Evolutionary conservation across 1,139 yeast species (phyloP).

Genomic region (Komagataea norvegica): DNA sequence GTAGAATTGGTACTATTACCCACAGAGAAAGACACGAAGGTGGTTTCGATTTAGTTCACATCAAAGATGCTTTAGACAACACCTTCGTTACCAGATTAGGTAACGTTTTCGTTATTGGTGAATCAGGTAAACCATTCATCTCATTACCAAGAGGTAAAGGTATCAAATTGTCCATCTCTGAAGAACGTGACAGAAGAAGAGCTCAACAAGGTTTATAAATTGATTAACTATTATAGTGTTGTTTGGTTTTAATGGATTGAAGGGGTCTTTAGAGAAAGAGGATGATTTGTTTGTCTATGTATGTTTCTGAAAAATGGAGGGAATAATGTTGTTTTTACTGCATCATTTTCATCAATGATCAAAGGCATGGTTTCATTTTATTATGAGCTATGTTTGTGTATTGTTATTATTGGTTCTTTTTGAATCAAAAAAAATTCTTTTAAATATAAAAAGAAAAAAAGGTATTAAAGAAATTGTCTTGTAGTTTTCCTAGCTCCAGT

Average conservation of each 20-base stretch:
- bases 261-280: slow-evolving; percentile 33
- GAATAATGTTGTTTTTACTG: slow-evolving; percentile 67
- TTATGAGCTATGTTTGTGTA: slow-evolving; percentile 18
- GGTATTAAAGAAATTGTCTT: background rate
- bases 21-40: slow-evolving; percentile 99
- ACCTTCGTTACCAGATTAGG: slow-evolving; percentile 96
- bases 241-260: slow-evolving; percentile 11
- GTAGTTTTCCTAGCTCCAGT: slow-evolving; percentile 37
- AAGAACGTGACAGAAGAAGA: slow-evolving; percentile 99
- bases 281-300: background rate
- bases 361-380: slow-evolving; percentile 72
- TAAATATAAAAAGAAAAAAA: slow-evolving; percentile 10
- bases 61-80: slow-evolving; percentile 96
- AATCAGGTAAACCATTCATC: slow-evolving; percentile 95
- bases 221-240: slow-evolving; percentile 5
- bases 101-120: slow-evolving; percentile 97
- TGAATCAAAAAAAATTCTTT: slow-evolving; percentile 69
- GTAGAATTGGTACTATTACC: slow-evolving; percentile 96
- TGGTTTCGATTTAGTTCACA: slow-evolving; percentile 98
- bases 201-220: slow-evolving; percentile 44
- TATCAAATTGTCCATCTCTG: slow-evolving; percentile 95
- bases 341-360: slow-evolving; percentile 94
- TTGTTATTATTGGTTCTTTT: slow-evolving; percentile 50
- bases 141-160: slow-evolving; percentile 99
- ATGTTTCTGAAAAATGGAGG: slow-evolving; percentile 38